Evolutionary conservation across 2,329 filamentous ascomycete genomes (phyloP), one percentile per base, ranked within the genome.

Genomic region (Neonectria coccinea): DNA sequence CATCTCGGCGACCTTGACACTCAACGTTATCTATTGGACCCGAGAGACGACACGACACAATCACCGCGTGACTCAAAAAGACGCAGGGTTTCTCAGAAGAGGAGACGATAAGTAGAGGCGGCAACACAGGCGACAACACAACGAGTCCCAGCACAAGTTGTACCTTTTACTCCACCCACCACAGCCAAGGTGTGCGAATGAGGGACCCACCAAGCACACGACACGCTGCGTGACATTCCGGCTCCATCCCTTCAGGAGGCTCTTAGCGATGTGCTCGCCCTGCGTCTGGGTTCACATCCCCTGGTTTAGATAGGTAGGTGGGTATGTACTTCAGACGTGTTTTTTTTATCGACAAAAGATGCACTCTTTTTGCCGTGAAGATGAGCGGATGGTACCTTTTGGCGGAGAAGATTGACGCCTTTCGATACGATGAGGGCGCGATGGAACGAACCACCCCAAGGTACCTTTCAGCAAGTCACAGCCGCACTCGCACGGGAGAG

Each of bases 151-250:
- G 25, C 25, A 25, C 25, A 25, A 25, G 25, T 25, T 25, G 25
- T 53, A 45, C 61, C 59, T 50, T 56, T 14, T 48, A 22, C 56
- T 51, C 45, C 56, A 58, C 56, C 39, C 20, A 20, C 5, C 25
- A 25, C 25, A 25, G 1, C 25, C 22, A 22, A 22, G 22, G 22
- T 22, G 22, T 22, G 22, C 20, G 20, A 73, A 73, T 70, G 31
- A 29, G 44, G 56, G 42, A 39, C 45, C 29, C 54, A 56, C 66
- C 36, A 7, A 64, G 36, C 68, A 70, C 67, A 65, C 64, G 67
- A 71, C 62, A 62, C 27, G 41, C 67, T 53, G 50, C 54, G 57
- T 54, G 57, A 59, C 57, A 54, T 52, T 56, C 27, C 42, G 36
- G 48, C 47, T 33, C 29, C 50, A 22, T 53, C 31, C 31, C 50